phyloP scores from a whole-genome alignment of 768 basidiomycete species.

The Kondoa subrosea region DNA sequence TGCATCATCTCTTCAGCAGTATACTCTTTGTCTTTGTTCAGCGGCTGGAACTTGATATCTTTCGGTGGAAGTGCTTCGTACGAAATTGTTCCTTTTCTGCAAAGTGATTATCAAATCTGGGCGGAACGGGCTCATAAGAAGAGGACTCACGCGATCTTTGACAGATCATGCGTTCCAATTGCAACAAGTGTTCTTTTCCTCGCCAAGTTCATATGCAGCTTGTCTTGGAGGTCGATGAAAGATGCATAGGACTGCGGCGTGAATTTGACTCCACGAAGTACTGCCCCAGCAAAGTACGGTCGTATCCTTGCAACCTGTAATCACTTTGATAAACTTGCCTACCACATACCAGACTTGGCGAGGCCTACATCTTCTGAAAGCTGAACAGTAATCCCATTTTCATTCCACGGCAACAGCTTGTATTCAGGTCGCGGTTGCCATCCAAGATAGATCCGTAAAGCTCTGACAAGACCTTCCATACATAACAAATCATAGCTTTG shows the following conservation, averaged over 20 bases:
- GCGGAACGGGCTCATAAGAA: neutral
- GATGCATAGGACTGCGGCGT: constrained; percentile 76
- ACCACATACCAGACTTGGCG: constrained; percentile 6
- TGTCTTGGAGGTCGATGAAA: constrained; percentile 99
- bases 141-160: constrained; percentile 57
- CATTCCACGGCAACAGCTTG: constrained; percentile 31
- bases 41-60: constrained; percentile 76
- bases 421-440: constrained; percentile 42
- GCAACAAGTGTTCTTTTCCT: constrained; percentile 76
- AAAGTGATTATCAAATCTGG: neutral
- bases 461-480: constrained; percentile 83
- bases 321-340: neutral
- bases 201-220: constrained; percentile 90
- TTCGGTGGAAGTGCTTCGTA: constrained; percentile 45
- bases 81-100: constrained; percentile 21
- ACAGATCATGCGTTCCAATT: constrained; percentile 93
- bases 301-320: constrained; percentile 59
- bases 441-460: constrained; percentile 61
- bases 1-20: constrained; percentile 84
- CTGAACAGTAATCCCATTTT: constrained; percentile 41
- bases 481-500: constrained; percentile 97
- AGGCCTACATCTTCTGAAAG: constrained; percentile 53
- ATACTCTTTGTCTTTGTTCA: constrained; percentile 61
- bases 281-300: constrained; percentile 75
- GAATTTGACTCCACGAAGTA: constrained; percentile 79